Base-by-base conservation (phyloP, 129 eudicot genomes). In the Centrapalus pauciflorus region DNA sequence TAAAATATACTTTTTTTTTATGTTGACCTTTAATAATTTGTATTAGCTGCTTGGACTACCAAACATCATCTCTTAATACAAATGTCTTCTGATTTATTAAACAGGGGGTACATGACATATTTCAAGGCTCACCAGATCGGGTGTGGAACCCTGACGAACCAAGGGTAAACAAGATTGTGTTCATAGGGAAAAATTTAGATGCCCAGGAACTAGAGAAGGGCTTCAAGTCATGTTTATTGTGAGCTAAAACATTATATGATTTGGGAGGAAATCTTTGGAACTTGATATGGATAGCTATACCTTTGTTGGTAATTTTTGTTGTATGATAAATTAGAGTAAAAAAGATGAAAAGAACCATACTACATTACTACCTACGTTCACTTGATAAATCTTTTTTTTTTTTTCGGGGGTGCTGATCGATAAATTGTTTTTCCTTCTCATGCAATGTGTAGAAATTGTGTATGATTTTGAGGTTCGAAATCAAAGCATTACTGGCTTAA, bases 21-120 rank as follows among this genome's bases (percentile, higher is more conserved):
- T n/a, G n/a, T n/a, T n/a, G n/a, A n/a, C n/a, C n/a, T n/a, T n/a
- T n/a, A n/a, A n/a, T n/a, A n/a, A 11, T 27, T 21, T 25, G 6
- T 55, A 25, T 26, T 5, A 20, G 25, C 13, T 13, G 17, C 5
- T 6, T 54, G 34, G 17, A 8, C 7, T n/a, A 7, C 59, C 5
- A 12, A 2, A n/a, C 30, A 9, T n/a, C 14, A n/a, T 54, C n/a
- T 54, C 4, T 27, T 24, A 54, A 50, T 12, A 1, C 40, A 54
- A 54, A 41, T 21, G 30, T 25, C 7, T 14, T 45, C n/a, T 24
- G 32, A 12, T 10, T 23, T 48, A 16, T 49, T n/a, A 24, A 43
- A 71, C 83, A 93, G 99, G 99, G 99, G 30, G 99, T 93, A 8
- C 99, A 93, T 40, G 99, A 93, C 65, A 93, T 93, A 76, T 93